Base-by-base conservation (phyloP, 208 protist genomes). In the Trypanosoma mega region DNA sequence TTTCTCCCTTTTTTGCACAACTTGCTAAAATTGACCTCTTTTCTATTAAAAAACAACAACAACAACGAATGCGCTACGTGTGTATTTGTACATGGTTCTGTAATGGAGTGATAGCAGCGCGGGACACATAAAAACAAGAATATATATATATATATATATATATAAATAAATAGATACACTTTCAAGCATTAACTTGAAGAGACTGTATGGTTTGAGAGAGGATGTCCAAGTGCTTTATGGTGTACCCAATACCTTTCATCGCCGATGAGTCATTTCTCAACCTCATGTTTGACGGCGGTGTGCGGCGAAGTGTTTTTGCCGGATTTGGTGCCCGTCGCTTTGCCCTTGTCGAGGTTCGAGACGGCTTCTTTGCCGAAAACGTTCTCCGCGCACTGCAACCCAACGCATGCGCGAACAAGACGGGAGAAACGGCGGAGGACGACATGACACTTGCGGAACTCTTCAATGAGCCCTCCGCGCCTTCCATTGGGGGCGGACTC, bases 181-280 rank as follows among this genome's bases (percentile, higher is more conserved):
- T n/a, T n/a, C n/a, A n/a, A n/a, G n/a, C n/a, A n/a, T n/a, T n/a
- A n/a, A n/a, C n/a, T n/a, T n/a, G n/a, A n/a, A n/a, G n/a, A n/a
- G n/a, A n/a, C n/a, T n/a, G n/a, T n/a, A n/a, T n/a, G n/a, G n/a
- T n/a, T n/a, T n/a, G n/a, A n/a, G n/a, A n/a, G n/a, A n/a, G n/a
- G n/a, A 61, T 68, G 63, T 29, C 65, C 14, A 11, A 18, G 21
- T 70, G 67, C 46, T 85, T 94, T 55, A 61, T 92, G 12, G 65
- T 94, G 21, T 89, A 91, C 61, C 76, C 78, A 8, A 12, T 94
- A 16, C 81, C 84, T 8, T 74, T 48, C 16, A 78, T 87, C 24
- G 84, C 82, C 0, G 87, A 94, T 37, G 72, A 85, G 20, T 68
- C 78, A 9, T 90, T 94, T 47, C 62, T 94, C 11, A 58, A 86